These are phyloP conservation scores for Quercus phellos DNA, from an alignment of 331 rosid genomes.

Conservation along the genomic window DNA sequence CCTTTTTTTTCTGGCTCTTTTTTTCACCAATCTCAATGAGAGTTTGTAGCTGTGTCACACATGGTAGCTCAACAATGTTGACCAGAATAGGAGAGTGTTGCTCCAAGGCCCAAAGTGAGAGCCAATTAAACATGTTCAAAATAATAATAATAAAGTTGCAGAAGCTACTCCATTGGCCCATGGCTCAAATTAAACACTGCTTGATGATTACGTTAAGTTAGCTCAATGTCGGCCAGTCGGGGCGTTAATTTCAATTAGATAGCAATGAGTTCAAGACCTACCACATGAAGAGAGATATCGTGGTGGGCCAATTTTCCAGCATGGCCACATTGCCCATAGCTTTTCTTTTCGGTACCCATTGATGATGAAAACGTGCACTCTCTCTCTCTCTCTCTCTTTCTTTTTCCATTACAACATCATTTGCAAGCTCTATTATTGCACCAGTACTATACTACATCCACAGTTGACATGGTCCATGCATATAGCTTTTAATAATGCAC, in stretches of 20 bases:
- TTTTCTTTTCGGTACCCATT: neutral
- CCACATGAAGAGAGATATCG: neutral
- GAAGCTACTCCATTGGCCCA: neutral
- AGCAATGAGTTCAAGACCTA: neutral
- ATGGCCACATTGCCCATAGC: slow-evolving; percentile 11
- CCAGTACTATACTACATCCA: neutral
- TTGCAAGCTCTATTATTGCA: slow-evolving; percentile 30
- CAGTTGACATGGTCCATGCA: slow-evolving; percentile 12
- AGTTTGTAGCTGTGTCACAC: neutral
- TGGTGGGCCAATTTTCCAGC: slow-evolving; percentile 30
- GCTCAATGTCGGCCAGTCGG: slow-evolving; percentile 21
- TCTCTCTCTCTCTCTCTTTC: neutral
- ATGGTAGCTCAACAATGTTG: neutral
- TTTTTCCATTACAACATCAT: slow-evolving; percentile 1
- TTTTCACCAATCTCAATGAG: too few relatives aligned
- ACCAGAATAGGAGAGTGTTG: neutral
- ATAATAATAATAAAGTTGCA: neutral
- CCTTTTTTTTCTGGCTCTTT: accelerated
- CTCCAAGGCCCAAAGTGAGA: neutral
- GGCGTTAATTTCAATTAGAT: slow-evolving; percentile 18
- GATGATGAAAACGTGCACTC: slow-evolving; percentile 10
- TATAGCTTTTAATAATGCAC: slow-evolving; percentile 2
- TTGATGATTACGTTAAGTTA: neutral
- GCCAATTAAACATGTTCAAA: neutral
- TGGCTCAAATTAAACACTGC: neutral